Percentiles rank a stretch among this genome's conserved stretches.
Evolutionary conservation across 1,139 yeast species (phyloP).

Genomic region (Meyerozyma smithsonii): DNA sequence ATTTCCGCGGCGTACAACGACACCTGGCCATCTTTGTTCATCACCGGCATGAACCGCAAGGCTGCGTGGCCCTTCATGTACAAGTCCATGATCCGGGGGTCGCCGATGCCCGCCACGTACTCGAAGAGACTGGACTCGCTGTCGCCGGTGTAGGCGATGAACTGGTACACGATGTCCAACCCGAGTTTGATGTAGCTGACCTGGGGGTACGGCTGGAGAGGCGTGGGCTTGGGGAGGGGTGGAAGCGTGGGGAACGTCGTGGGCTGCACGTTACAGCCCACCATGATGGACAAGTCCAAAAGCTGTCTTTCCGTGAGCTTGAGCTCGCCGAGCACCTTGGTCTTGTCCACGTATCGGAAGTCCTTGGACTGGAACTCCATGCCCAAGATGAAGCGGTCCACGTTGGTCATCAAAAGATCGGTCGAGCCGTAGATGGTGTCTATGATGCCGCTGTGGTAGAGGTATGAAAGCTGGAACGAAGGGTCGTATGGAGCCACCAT

Average conservation of each 20-base stretch:
- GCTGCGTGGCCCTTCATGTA: conserved; percentile 40
- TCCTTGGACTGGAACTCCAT: conserved; percentile 64
- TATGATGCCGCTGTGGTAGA: conserved; percentile 50
- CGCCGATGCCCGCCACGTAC: conserved; percentile 34
- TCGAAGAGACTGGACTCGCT: conserved; percentile 28
- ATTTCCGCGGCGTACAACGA: conserved; percentile 47
- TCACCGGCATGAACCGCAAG: conserved; percentile 56
- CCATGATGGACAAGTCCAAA: conserved; percentile 67
- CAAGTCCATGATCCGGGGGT: conserved; percentile 32
- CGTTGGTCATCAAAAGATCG: conserved; percentile 60
- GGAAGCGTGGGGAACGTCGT: conserved; percentile 55
- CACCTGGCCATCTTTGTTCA: conserved; percentile 65
- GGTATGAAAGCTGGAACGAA: conserved; percentile 74
- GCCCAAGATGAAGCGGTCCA: conserved; percentile 69
- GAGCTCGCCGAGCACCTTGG: conserved; percentile 57
- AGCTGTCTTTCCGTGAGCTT: conserved; percentile 60
- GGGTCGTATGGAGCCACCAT: conserved; percentile 82
- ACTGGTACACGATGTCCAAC: conserved; percentile 39
- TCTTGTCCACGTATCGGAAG: conserved; percentile 63
- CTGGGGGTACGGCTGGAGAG: conserved; percentile 40
- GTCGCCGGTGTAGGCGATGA: conserved; percentile 25
- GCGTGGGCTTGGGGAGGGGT: conserved; percentile 43
- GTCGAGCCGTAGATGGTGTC: conserved; percentile 85
- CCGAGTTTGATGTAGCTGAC: conserved; percentile 41
- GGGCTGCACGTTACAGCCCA: conserved; percentile 78